A percentile compares a stretch with the other conserved stretches of the same genome.
Conservation (phyloP, 768 basidiomycete species). For the Tephrocybe sp. region DNA sequence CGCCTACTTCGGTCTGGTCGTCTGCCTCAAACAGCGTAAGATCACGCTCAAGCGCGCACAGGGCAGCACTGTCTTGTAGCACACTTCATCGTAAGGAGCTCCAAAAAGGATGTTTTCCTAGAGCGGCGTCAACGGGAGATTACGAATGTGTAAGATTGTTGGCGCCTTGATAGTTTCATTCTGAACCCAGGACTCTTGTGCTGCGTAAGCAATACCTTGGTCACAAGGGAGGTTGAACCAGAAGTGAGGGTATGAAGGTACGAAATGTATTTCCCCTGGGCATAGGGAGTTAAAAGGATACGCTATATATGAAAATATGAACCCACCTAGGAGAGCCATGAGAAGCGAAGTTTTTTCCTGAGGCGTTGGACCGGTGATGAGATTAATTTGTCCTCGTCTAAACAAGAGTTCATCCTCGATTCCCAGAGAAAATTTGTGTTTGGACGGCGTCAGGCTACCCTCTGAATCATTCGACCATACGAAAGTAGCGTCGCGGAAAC, state of each 20-base stretch:
- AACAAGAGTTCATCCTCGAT: slow-evolving; percentile 53
- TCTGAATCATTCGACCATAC: slow-evolving; percentile 42
- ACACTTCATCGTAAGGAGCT: slow-evolving; percentile 64
- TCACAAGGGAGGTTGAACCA: slow-evolving; percentile 69
- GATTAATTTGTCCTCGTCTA: slow-evolving; percentile 46
- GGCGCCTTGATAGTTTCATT: slow-evolving; percentile 64
- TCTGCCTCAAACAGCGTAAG: slow-evolving; percentile 64
- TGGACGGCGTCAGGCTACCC: slow-evolving; percentile 31
- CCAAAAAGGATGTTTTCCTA: slow-evolving; percentile 84
- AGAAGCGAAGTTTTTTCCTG: slow-evolving; percentile 62
- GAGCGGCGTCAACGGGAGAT: background rate
- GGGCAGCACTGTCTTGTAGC: slow-evolving; percentile 74
- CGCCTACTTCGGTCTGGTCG: slow-evolving; percentile 68
- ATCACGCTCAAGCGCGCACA: slow-evolving; percentile 71
- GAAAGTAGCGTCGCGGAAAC: slow-evolving; percentile 51
- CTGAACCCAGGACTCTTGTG: slow-evolving; percentile 83
- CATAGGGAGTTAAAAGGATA: background rate
- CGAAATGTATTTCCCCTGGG: slow-evolving; percentile 63
- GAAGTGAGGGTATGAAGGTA: slow-evolving; percentile 41
- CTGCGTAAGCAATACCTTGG: slow-evolving; percentile 71
- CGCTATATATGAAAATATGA: background rate
- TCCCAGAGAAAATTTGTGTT: slow-evolving; percentile 46
- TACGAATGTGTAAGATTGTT: background rate
- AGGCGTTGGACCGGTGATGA: slow-evolving; percentile 57
- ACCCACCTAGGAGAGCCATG: slow-evolving; percentile 54